Percentiles rank a stretch among this genome's conserved stretches.
These are phyloP conservation scores for Yamadazyma insecticola DNA, from an alignment of 805 yeast species.

Conservation along the genomic window DNA sequence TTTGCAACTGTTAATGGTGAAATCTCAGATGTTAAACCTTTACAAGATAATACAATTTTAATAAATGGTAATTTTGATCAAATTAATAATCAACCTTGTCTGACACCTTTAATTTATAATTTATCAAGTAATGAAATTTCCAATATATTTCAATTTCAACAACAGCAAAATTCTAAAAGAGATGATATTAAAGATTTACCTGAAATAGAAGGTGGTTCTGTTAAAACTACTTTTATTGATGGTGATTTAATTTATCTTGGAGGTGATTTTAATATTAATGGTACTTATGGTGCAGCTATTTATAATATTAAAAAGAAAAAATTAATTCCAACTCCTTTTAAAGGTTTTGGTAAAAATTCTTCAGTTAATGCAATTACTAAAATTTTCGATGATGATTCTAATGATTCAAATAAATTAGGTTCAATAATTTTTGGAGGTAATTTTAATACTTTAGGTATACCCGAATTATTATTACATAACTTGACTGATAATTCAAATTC, in stretches of 20 bases:
- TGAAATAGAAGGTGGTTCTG: constrained; percentile 21
- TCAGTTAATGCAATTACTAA: constrained; percentile 58
- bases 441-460: constrained; percentile 59
- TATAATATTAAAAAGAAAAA: constrained; percentile 48
- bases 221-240: constrained; percentile 35
- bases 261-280: constrained; percentile 60
- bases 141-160: constrained; percentile 12
- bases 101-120: constrained; percentile 34
- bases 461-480: constrained; percentile 36
- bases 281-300: constrained; percentile 54
- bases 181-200: constrained; percentile 14
- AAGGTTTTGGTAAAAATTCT: constrained; percentile 66
- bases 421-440: constrained; percentile 75
- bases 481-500: constrained; percentile 22
- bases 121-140: constrained; percentile 20
- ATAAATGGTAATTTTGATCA: constrained; percentile 33
- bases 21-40: constrained; percentile 21
- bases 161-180: constrained; percentile 6
- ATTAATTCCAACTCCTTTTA: constrained; percentile 55
- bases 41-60: constrained; percentile 24
- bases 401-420: constrained; percentile 23
- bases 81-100: constrained; percentile 21
- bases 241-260: constrained; percentile 65
- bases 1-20: constrained; percentile 30
- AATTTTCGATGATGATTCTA: constrained; percentile 30